phyloP scores from a whole-genome alignment of 164 flowering plant species.

The Magnolia sinica region DNA sequence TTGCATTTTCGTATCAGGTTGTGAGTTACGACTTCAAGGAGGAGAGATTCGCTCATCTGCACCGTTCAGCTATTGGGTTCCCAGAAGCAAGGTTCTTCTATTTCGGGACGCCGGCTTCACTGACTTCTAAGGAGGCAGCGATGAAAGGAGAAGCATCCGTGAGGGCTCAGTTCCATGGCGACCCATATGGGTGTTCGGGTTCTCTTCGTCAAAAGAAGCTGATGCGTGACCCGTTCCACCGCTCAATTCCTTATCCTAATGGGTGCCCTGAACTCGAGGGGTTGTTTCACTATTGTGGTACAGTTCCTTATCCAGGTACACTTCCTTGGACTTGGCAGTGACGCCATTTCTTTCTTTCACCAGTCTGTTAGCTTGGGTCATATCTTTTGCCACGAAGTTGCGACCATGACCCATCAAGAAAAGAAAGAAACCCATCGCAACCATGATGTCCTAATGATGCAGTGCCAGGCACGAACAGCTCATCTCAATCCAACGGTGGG shows the following conservation, averaged over 20 bases:
- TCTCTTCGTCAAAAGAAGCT: slow-evolving; percentile 66
- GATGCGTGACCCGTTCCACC: slow-evolving; percentile 87
- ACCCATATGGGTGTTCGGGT: slow-evolving; percentile 85
- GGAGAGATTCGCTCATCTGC: slow-evolving; percentile 74
- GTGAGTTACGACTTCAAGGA: slow-evolving; percentile 94
- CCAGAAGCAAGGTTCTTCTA: slow-evolving; percentile 77
- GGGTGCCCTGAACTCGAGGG: slow-evolving; percentile 84
- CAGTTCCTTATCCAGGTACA: slow-evolving; percentile 49
- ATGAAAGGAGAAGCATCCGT: slow-evolving; percentile 81
- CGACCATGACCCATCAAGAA: background rate
- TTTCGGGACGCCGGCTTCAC: slow-evolving; percentile 71
- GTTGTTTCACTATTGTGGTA: slow-evolving; percentile 74
- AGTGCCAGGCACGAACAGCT: no score
- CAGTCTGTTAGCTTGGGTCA: background rate
- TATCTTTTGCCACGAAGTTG: background rate
- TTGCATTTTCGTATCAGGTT: slow-evolving; percentile 43
- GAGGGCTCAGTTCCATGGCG: slow-evolving; percentile 70
- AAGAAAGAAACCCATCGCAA: background rate
- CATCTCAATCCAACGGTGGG: no score
- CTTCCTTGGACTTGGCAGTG: slow-evolving; percentile 58
- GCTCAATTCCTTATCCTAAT: slow-evolving; percentile 83
- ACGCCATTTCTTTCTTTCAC: background rate
- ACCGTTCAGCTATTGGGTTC: slow-evolving; percentile 83
- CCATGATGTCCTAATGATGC: no score
- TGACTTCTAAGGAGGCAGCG: slow-evolving; percentile 62